phyloP scores from a whole-genome alignment of 2,329 filamentous ascomycete genomes.

The Scleromitrula shiraiana region DNA sequence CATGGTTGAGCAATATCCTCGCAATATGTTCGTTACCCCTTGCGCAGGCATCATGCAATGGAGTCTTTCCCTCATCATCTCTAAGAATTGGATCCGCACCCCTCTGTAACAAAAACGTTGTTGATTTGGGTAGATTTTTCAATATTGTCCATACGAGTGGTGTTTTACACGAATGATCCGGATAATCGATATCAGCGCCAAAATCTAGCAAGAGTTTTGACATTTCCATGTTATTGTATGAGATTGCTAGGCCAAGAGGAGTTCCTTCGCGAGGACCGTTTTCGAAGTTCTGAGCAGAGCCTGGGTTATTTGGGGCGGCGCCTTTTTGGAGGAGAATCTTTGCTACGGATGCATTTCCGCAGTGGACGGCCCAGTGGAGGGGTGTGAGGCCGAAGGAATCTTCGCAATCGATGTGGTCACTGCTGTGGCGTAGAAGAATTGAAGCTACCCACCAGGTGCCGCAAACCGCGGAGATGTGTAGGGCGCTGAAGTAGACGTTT shows the following conservation, averaged over 20 bases:
- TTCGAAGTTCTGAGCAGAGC: background rate
- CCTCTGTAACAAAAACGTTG: conserved; percentile 15
- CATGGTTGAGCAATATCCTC: conserved; percentile 4
- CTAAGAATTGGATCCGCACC: conserved; percentile 6
- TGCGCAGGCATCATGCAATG: conserved; percentile 6
- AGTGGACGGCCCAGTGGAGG: conserved; percentile 8
- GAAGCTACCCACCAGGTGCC: conserved; percentile 6
- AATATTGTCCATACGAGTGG: conserved; percentile 8
- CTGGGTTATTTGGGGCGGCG: conserved; percentile 7
- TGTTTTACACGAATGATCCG: conserved; percentile 4
- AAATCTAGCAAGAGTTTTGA: conserved; percentile 3
- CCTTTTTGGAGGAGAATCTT: conserved; percentile 5
- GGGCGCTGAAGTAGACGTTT: conserved; percentile 6
- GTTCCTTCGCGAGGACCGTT: conserved; percentile 6
- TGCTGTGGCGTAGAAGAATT: conserved; percentile 7
- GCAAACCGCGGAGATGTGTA: conserved; percentile 9
- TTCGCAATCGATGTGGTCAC: conserved; percentile 6
- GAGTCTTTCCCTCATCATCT: conserved; percentile 5
- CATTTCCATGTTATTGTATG: conserved; percentile 8
- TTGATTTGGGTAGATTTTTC: conserved; percentile 1
- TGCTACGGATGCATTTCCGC: conserved; percentile 1
- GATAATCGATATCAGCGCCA: conserved; percentile 6
- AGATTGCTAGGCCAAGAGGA: conserved; percentile 3
- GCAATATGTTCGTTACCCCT: conserved; percentile 3
- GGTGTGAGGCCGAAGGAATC: conserved; percentile 7